Base-by-base conservation (phyloP, 768 basidiomycete species). In the Porphyrellus cyaneotinctus region DNA sequence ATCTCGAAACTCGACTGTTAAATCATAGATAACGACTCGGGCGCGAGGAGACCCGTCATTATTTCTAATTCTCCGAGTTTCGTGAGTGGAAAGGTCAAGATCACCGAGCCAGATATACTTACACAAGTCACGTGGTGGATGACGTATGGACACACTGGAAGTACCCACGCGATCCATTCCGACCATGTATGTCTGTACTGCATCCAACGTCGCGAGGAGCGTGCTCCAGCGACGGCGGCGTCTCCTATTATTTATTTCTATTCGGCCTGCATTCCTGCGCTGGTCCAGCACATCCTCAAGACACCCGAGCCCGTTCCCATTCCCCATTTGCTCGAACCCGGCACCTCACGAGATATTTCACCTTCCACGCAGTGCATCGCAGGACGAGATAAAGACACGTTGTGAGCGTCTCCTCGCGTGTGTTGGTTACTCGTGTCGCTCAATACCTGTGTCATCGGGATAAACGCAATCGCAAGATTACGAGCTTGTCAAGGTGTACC, bases 301-400 rank as follows among this genome's bases (percentile, higher is more conserved):
- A 35, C 49, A 47, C 6, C 47, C n/a, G n/a, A n/a, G n/a, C n/a
- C n/a, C 39, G 1, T 75, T 71, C 46, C 80, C 83, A 0, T 88
- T 79, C 48, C 87, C 87, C 0, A 61, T 57, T 6, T 67, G 79
- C 51, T 54, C 75, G 0, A 74, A 74, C 43, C 86, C 87, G 12
- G 80, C 83, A 1, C 83, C 87, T 1, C 73, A 85, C 65, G 81
- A 89, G 67, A 87, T 89, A 49, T 89, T 89, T 63, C 87, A 87
- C 61, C 75, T 89, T 4, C 70, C 79, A 3, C 61, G 58, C 1
- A 70, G 73, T 20, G 84, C 84, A 18, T 76, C 81, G 0, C 82
- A 81, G 60, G 62, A 70, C 31, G 78, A 86, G 23, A 82, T 89
- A 56, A 89, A 88, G 69, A 55, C 76, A 23, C 75, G 87, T 65